These are phyloP conservation scores for Rhizophagus clarus DNA, from an alignment of 192 early-diverging fungal species.

Conservation along the genomic window DNA sequence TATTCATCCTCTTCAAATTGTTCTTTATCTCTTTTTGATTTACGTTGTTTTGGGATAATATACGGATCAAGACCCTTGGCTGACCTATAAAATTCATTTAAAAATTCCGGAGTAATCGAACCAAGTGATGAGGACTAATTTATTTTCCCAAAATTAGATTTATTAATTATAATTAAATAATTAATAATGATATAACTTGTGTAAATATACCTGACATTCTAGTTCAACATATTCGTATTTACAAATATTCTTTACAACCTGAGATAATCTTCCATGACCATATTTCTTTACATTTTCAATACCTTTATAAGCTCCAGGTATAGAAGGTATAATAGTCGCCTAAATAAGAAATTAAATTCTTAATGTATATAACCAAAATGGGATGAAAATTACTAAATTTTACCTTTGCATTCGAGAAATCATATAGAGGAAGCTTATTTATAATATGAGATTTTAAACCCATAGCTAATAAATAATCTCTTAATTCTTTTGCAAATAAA, in stretches of 20 bases:
- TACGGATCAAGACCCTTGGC: conserved; percentile 37
- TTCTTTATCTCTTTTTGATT: neutral
- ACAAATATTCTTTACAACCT: conserved; percentile 38
- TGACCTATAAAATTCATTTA: conserved; percentile 44
- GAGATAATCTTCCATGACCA: conserved; percentile 46
- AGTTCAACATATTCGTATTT: conserved; percentile 27
- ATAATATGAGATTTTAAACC: conserved; percentile 49
- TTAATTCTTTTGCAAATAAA: conserved; percentile 45
- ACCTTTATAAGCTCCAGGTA: conserved; percentile 42
- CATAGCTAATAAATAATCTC: conserved; percentile 45
- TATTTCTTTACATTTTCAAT: conserved; percentile 38
- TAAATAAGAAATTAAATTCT: neutral
- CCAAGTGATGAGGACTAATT: conserved; percentile 48
- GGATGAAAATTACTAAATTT: neutral
- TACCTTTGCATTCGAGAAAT: conserved; percentile 50
- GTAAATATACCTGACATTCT: conserved; percentile 45
- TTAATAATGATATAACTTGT: neutral
- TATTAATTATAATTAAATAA: neutral
- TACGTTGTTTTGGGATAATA: neutral
- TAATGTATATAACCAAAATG: too few relatives aligned
- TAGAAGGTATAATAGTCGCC: conserved; percentile 55
- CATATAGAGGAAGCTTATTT: conserved; percentile 43
- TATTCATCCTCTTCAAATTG: too few relatives aligned
- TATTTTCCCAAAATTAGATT: neutral
- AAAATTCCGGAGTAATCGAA: conserved; percentile 27